A percentile compares a stretch with the other conserved stretches of the same genome.
These are phyloP conservation scores for Sugiyamaella marilandica DNA, from an alignment of 805 yeast species.

Conservation along the genomic window DNA sequence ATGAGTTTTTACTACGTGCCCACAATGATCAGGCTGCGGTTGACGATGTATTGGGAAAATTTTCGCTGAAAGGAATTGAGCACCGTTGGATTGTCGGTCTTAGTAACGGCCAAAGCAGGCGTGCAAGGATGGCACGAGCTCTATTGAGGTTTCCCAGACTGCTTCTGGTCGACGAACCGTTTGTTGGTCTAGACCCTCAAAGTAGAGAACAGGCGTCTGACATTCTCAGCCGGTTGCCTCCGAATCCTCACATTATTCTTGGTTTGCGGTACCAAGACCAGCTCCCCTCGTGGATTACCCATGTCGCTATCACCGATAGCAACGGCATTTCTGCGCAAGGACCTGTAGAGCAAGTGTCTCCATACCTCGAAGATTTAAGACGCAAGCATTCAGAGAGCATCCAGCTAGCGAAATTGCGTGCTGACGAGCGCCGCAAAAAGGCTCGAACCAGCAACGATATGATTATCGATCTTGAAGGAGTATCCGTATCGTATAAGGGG, in stretches of 20 bases:
- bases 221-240: slow-evolving; percentile 43
- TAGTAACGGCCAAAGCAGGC: slow-evolving; percentile 89
- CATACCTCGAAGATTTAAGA: slow-evolving; percentile 24
- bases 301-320: slow-evolving; percentile 58
- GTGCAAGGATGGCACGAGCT: slow-evolving; percentile 81
- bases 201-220: slow-evolving; percentile 59
- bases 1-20: slow-evolving; percentile 46
- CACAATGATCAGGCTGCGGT: slow-evolving; percentile 37
- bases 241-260: slow-evolving; percentile 53
- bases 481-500: slow-evolving; percentile 64
- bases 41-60: slow-evolving; percentile 40
- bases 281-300: slow-evolving; percentile 75
- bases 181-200: slow-evolving; percentile 79
- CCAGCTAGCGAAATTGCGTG: slow-evolving; percentile 8
- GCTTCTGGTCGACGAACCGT: slow-evolving; percentile 83
- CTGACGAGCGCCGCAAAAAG: slow-evolving; percentile 1
- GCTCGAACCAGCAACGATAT: slow-evolving; percentile 3
- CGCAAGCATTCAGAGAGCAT: slow-evolving; percentile 20
- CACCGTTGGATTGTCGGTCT: slow-evolving; percentile 79
- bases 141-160: slow-evolving; percentile 60
- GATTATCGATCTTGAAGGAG: slow-evolving; percentile 51
- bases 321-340: slow-evolving; percentile 54
- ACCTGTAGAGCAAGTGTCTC: slow-evolving; percentile 27
- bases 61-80: slow-evolving; percentile 53
- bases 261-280: slow-evolving; percentile 76